Evolutionary conservation across 169 alveolate genomes (phyloP), one percentile per base, ranked within the genome.

Genomic region (Plasmodium reichenowi): DNA sequence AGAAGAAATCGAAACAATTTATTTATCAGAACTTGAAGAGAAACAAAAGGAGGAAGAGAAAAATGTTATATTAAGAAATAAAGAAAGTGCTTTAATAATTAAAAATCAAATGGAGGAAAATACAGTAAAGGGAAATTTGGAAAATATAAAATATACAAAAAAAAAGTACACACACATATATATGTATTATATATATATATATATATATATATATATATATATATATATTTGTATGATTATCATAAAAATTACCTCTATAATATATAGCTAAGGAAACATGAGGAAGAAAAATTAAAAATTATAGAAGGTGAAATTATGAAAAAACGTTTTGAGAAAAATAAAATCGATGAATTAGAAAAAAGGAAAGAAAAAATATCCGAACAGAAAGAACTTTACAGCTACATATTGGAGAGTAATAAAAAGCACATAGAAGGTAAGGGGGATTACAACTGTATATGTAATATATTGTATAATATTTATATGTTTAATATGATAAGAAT

Each of bases 91-190:
- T n/a, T 52, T 78, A 17, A 78, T 78, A 47, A 64, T 78, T 64
- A 78, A 66, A 59, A 78, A 78, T 78, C 89, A 78, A 52, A 78
- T 78, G 17, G 78, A 78, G 62, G 89, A 78, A 64, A 78, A 78
- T 78, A 48, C 52, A 58, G 89, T 78, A 78, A n/a, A 59, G 20
- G 52, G 66, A 76, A 71, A 38, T 15, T 3, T 4, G 47, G 64
- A 43, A 70, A 59, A 54, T 20, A 62, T 20, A 64, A 62, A 6
- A 17, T 22, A 62, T 62, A 0, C 9, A 17, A 2, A 62, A 62
- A 6, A 6, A 54, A n/a, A 15, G 1, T 54, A 54, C 20, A 54
- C 7, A 54, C 8, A 54, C 6, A 54, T 54, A 15, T 0, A 52
- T 13, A 52, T 13, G 17, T 6, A 15, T 15, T 52, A 52, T 52